Evolutionary conservation across 2,329 filamentous ascomycete species (phyloP).

Genomic region (Xylaria sp.): DNA sequence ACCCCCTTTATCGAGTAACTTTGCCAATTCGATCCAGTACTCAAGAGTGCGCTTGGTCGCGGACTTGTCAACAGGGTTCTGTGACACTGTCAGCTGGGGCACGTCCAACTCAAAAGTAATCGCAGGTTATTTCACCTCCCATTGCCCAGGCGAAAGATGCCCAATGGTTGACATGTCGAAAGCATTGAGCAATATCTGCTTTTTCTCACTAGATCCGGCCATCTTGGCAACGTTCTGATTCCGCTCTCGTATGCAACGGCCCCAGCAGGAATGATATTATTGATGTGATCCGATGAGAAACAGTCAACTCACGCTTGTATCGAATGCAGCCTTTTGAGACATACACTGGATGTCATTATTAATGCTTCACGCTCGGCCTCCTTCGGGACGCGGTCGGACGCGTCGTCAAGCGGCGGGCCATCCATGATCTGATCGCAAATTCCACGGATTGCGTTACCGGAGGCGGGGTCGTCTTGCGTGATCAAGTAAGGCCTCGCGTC

Average conservation of each 20-base stretch:
- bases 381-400: constrained; percentile 2
- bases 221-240: constrained; percentile 9
- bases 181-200: constrained; percentile 66
- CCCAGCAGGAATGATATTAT: constrained; percentile 2
- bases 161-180: constrained; percentile 71
- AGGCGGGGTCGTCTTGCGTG: constrained; percentile 8
- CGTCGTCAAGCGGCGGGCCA: constrained; percentile 1
- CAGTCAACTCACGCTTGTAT: constrained; percentile 5
- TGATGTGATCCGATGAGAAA: constrained; percentile 2
- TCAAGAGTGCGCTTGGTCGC: constrained; percentile 64
- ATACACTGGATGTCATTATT: constrained; percentile 5
- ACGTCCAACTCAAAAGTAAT: constrained; percentile 5
- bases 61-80: constrained; percentile 67
- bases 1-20: constrained; percentile 64
- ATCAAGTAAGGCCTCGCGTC: constrained; percentile 9
- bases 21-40: constrained; percentile 69
- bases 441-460: constrained; percentile 3
- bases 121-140: constrained; percentile 55
- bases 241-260: constrained; percentile 1
- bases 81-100: constrained; percentile 12
- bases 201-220: constrained; percentile 43
- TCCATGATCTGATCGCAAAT: constrained; percentile 1
- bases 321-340: constrained; percentile 3
- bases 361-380: not conserved
- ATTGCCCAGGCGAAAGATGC: constrained; percentile 69